These are phyloP conservation scores for Trichoderma cornu-damae DNA, from an alignment of 2,329 filamentous ascomycete species.

Conservation along the genomic window DNA sequence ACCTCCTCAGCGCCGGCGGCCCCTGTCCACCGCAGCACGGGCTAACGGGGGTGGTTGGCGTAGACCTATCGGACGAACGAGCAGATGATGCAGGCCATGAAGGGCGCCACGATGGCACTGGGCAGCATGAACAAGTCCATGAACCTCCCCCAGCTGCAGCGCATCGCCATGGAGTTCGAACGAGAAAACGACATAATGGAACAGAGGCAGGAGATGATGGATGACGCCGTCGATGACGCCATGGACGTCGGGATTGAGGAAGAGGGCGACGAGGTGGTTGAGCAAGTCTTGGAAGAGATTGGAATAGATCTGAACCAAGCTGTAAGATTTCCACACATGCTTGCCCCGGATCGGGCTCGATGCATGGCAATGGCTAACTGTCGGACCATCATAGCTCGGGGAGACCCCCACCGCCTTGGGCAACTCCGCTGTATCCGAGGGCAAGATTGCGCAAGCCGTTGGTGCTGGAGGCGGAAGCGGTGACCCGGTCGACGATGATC, in stretches of 20 bases:
- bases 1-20: neutral
- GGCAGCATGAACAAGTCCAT: conserved; percentile 97
- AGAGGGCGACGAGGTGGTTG: conserved; percentile 93
- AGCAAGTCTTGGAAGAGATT: conserved; percentile 94
- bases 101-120: conserved; percentile 85
- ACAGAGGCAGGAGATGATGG: conserved; percentile 98
- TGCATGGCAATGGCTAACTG: conserved; percentile 11
- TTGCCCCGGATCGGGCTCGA: neutral
- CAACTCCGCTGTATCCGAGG: conserved; percentile 64
- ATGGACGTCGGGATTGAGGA: conserved; percentile 88
- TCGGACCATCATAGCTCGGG: conserved; percentile 60
- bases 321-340: conserved; percentile 54
- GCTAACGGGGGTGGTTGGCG: conserved; percentile 17
- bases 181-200: conserved; percentile 99
- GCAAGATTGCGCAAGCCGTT: conserved; percentile 79
- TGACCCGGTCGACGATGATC: conserved; percentile 76
- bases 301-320: conserved; percentile 86
- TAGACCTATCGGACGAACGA: conserved; percentile 97
- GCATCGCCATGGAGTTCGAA: conserved; percentile 99
- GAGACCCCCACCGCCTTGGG: conserved; percentile 85
- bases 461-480: conserved; percentile 51
- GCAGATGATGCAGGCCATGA: conserved; percentile 99
- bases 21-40: neutral
- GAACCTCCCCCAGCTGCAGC: conserved; percentile 91
- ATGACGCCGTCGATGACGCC: conserved; percentile 95